Base-by-base conservation (phyloP, 2,329 filamentous ascomycete genomes). In the Neoarthrinium moseri region DNA sequence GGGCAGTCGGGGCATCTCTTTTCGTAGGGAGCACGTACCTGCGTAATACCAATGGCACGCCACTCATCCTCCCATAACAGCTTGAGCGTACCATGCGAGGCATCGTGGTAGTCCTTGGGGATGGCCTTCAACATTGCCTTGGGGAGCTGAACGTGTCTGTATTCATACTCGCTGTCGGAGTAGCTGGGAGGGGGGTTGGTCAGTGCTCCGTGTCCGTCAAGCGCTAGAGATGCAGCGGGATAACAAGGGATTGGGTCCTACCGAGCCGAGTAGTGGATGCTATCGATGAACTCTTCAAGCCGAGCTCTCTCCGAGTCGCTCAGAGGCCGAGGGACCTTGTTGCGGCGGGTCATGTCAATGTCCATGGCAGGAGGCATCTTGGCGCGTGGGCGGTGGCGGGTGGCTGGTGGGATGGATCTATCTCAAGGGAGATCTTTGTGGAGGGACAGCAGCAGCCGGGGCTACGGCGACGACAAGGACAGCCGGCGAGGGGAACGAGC, bases 91-190 rank as follows among this genome's bases (percentile, higher is more conserved):
- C 94, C 94, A 70, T 95, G 90, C 43, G 83, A 74, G 41, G 84
- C 79, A 68, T 96, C 91, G 63, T 95, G 92, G 70, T 96, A 96
- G 53, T 96, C 92, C 66, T 91, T 86, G 17, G 94, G 94, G 57
- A 99, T 97, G 32, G 83, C 87, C 72, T 97, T 97, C 54, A 99
- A 84, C 94, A 99, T 99, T 57, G 90, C 86, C 73, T 99, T 99
- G 34, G 94, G 94, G 23, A 99, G 83, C 69, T 96, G 91, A 48
- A 99, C 94, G 69, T 99, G 94, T 54, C 94, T 89, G 72, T 99
- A 99, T 72, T 99, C 94, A 69, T 85, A 96, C 68, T 94, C 83
- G 70, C 82, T 85, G 63, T 99, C 94, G 22, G 86, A 91, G 68
- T 99, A 99, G 67, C 94, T 97, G 65, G 53, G 49, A 11, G 21